These are phyloP conservation scores for Fusarium nelsonii DNA, from an alignment of 2,329 filamentous ascomycete species.

Conservation along the genomic window DNA sequence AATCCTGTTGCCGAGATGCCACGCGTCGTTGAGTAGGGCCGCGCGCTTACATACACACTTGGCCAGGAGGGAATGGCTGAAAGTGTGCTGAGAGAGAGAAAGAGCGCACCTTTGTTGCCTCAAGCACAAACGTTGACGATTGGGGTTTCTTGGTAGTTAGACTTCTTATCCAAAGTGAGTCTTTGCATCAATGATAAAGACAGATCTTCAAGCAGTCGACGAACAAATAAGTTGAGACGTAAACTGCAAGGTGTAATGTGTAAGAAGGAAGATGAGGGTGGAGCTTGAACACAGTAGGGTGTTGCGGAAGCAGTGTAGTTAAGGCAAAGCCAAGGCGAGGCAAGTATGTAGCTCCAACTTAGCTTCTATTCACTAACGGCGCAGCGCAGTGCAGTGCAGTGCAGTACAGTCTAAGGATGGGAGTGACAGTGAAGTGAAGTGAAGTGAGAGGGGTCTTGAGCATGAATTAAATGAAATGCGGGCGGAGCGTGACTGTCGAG, in stretches of 20 bases:
- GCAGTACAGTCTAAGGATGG: conserved; percentile 26
- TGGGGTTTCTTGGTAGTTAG: conserved; percentile 5
- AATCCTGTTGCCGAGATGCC: conserved; percentile 17
- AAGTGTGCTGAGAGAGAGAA: conserved; percentile 11
- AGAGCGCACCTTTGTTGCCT: conserved; percentile 36
- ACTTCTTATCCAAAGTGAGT: conserved; percentile 23
- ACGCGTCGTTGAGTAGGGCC: conserved; percentile 28
- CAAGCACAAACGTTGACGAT: conserved; percentile 4
- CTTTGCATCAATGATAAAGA: conserved; percentile 42
- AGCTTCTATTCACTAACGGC: conserved; percentile 36
- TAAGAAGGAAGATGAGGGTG: conserved; percentile 31
- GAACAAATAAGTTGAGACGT: conserved; percentile 23
- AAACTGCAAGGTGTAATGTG: conserved; percentile 35
- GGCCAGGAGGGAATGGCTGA: conserved; percentile 3
- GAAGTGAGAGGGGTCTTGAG: conserved; percentile 38
- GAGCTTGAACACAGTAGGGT: conserved; percentile 25
- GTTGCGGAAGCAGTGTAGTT: conserved; percentile 27
- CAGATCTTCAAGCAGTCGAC: conserved; percentile 18
- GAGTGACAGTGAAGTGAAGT: neutral
- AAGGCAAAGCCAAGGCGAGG: conserved; percentile 27
- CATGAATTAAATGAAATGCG: conserved; percentile 38
- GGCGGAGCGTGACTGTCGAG: conserved; percentile 44
- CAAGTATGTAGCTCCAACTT: conserved; percentile 26
- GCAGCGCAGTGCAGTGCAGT: neutral
- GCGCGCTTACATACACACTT: conserved; percentile 30